Percentiles rank a stretch among this genome's conserved stretches.
These are phyloP conservation scores for Collybia nuda DNA, from an alignment of 768 basidiomycete genomes.

Conservation along the genomic window DNA sequence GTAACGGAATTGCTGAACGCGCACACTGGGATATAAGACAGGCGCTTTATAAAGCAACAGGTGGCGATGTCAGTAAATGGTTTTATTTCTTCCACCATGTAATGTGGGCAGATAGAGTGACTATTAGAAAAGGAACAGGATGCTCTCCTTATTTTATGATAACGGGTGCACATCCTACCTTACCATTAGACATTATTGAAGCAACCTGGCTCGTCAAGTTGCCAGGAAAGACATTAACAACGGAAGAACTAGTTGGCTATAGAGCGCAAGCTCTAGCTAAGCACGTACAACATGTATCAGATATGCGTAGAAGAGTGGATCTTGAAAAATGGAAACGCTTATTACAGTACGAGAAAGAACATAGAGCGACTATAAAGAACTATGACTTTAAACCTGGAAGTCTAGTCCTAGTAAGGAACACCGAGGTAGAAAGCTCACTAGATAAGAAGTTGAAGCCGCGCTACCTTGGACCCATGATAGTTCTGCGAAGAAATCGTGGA, in stretches of 20 bases:
- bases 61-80: constrained; percentile 30
- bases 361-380: too few species aligned
- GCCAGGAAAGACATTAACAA: not conserved
- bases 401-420: too few species aligned
- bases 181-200: constrained; percentile 27
- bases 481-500: too few species aligned
- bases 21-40: constrained; percentile 26
- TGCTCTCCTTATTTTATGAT: constrained; percentile 32
- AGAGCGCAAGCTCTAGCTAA: not conserved
- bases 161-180: constrained; percentile 28
- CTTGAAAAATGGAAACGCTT: too few species aligned
- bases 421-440: too few species aligned
- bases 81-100: too few species aligned
- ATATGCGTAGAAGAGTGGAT: too few species aligned
- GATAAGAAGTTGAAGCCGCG: too few species aligned
- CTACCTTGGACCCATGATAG: too few species aligned
- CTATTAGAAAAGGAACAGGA: constrained; percentile 22
- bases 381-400: too few species aligned
- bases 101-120: constrained; percentile 38
- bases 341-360: too few species aligned
- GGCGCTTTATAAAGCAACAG: constrained; percentile 30
- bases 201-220: constrained; percentile 20
- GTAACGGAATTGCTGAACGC: constrained; percentile 29
- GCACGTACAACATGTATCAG: too few species aligned
- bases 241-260: not conserved